Evolutionary conservation across 208 protist species (phyloP).

Genomic region (Porcisia hertigi): DNA sequence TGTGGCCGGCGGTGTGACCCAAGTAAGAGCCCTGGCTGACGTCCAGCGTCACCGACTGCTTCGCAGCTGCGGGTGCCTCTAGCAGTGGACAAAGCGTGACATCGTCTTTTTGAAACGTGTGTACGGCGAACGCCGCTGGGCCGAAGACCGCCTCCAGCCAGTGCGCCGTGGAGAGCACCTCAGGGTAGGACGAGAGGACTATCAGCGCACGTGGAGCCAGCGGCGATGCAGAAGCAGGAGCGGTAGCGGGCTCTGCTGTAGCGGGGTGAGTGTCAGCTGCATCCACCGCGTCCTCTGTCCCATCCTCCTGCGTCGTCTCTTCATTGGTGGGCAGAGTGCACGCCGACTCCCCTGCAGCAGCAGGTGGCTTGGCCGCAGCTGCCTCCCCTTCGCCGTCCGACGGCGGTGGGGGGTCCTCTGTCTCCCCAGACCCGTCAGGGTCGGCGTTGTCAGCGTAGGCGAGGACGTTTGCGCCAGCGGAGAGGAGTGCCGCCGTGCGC

Average conservation of each 20-base stretch:
- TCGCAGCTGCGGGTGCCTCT: not conserved
- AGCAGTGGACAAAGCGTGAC: constrained; percentile 32
- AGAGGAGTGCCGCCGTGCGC: constrained; percentile 50
- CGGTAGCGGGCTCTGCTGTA: not conserved
- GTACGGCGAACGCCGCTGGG: constrained; percentile 44
- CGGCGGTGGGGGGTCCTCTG: not conserved
- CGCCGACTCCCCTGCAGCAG: not conserved
- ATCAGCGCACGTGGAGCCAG: constrained; percentile 47
- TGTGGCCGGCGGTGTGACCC: not conserved
- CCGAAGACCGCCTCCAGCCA: constrained; percentile 66
- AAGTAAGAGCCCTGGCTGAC: not conserved
- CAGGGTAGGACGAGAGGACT: constrained; percentile 44
- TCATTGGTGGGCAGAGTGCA: not conserved
- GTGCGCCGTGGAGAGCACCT: constrained; percentile 36
- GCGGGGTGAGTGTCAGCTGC: not conserved
- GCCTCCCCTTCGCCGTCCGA: constrained; percentile 12
- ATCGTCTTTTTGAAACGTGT: constrained; percentile 42
- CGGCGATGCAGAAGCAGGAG: not conserved
- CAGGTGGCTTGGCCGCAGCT: not conserved
- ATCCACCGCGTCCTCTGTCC: not conserved
- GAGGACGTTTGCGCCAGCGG: constrained; percentile 31
- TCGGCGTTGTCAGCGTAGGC: not conserved
- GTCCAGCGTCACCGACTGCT: not conserved
- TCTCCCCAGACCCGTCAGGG: not conserved
- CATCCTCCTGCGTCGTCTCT: not conserved